Evolutionary conservation across 768 basidiomycete species (phyloP).

Genomic region (Guyanaporus albipodus): DNA sequence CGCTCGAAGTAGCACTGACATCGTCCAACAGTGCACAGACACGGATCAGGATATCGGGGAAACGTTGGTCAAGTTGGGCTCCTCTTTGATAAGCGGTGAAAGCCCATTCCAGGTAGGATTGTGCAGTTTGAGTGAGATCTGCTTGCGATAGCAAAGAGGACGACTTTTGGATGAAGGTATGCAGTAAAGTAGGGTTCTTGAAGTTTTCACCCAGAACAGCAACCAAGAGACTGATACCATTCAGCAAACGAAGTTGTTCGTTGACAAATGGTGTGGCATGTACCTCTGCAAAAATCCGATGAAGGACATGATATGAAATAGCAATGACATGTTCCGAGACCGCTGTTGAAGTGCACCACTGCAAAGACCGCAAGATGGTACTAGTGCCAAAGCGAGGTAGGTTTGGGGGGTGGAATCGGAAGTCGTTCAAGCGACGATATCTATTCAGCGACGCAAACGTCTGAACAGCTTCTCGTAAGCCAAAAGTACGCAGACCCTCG

Average conservation of each 20-base stretch:
- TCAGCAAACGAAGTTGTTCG: conserved; percentile 74
- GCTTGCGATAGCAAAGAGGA: conserved; percentile 60
- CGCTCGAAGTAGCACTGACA: conserved; percentile 36
- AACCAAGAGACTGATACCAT: conserved; percentile 71
- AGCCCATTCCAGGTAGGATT: conserved; percentile 78
- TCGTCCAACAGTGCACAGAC: conserved; percentile 60
- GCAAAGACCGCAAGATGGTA: conserved; percentile 50
- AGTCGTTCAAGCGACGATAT: conserved; percentile 47
- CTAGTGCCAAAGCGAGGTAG: conserved; percentile 53
- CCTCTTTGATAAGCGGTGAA: conserved; percentile 48
- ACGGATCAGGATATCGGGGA: conserved; percentile 68
- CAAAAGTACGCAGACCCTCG: conserved; percentile 37
- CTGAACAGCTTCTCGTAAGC: conserved; percentile 34
- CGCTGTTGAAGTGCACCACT: conserved; percentile 51
- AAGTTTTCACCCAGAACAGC: conserved; percentile 56
- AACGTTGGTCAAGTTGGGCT: conserved; percentile 42
- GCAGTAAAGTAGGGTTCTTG: conserved; percentile 55
- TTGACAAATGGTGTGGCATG: conserved; percentile 71
- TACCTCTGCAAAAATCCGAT: conserved; percentile 64
- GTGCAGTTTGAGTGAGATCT: conserved; percentile 64
- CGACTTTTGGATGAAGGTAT: conserved; percentile 64
- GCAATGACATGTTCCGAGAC: conserved; percentile 45
- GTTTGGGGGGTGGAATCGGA: conserved; percentile 59
- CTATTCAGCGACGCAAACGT: conserved; percentile 50
- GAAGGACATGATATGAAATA: conserved; percentile 73